These are phyloP conservation scores for Kappamyces sp. DNA, from an alignment of 192 early-diverging fungal genomes.

Conservation along the genomic window DNA sequence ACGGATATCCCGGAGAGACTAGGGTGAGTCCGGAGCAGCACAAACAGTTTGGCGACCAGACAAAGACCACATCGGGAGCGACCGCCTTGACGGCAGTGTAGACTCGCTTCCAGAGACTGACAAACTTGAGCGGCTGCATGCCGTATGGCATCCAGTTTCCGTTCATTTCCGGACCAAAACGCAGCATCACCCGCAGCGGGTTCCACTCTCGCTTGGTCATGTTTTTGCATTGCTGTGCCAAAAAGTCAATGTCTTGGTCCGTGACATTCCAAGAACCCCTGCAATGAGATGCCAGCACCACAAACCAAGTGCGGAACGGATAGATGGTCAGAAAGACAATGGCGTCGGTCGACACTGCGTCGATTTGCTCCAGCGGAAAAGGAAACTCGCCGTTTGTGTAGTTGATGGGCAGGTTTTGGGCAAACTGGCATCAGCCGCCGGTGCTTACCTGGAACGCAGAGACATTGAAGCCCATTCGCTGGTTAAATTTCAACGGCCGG, in stretches of 20 bases:
- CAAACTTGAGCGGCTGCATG: slow-evolving; percentile 19
- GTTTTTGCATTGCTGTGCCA: slow-evolving; percentile 25
- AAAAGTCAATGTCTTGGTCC: slow-evolving; percentile 16
- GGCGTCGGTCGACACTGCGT: slow-evolving; percentile 19
- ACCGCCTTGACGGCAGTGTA: slow-evolving; percentile 22
- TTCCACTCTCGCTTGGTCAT: slow-evolving; percentile 19
- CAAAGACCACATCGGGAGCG: slow-evolving; percentile 18
- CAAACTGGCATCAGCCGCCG: slow-evolving; percentile 4
- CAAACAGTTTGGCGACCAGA: slow-evolving; percentile 36
- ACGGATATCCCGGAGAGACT: too few relatives aligned
- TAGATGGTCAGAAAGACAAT: slow-evolving; percentile 27
- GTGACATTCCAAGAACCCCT: slow-evolving; percentile 10
- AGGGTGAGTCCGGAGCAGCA: slow-evolving; percentile 25
- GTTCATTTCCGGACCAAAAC: slow-evolving; percentile 44
- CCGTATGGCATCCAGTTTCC: slow-evolving; percentile 22
- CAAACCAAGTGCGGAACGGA: slow-evolving; percentile 1
- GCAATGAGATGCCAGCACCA: too few relatives aligned
- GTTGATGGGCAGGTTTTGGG: slow-evolving; percentile 23
- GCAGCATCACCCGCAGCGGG: slow-evolving; percentile 24
- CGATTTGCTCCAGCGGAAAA: slow-evolving; percentile 13
- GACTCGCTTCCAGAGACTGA: slow-evolving; percentile 23
- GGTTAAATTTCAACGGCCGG: slow-evolving; percentile 33
- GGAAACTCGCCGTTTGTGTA: not conserved
- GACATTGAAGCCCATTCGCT: slow-evolving; percentile 27
- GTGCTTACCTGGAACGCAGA: slow-evolving; percentile 9